Evolutionary conservation across 495 filamentous ascomycete genomes (phyloP).

Genomic region (Neurospora tetraspora): DNA sequence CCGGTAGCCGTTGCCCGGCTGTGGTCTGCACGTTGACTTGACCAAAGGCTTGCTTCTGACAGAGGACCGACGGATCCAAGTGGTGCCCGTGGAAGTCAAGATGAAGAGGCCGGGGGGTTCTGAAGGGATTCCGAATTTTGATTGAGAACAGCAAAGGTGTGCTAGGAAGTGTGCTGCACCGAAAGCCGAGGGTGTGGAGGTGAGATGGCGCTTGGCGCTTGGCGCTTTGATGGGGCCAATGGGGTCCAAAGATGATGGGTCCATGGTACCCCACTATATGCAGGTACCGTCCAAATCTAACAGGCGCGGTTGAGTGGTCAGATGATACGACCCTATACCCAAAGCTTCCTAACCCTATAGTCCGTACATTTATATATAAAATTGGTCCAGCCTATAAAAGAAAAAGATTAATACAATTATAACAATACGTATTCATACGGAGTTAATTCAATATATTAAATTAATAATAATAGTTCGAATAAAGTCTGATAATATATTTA

Average conservation of each 20-base stretch:
- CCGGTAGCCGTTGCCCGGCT: not conserved
- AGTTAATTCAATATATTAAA: no score
- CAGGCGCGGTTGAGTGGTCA: not conserved
- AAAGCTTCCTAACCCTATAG: no score
- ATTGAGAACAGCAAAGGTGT: not conserved
- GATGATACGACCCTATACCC: no score
- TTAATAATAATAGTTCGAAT: no score
- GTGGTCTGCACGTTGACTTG: not conserved
- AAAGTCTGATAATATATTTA: no score
- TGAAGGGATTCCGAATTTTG: not conserved
- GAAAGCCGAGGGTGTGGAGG: not conserved
- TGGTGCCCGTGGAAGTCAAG: not conserved
- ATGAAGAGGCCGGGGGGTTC: not conserved
- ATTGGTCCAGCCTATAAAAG: no score
- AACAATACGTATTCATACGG: no score
- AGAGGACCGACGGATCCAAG: not conserved
- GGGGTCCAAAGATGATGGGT: not conserved
- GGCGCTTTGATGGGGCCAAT: not conserved
- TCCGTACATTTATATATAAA: no score
- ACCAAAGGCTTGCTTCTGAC: not conserved
- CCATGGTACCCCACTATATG: constrained; percentile 2
- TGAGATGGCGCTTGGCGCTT: not conserved
- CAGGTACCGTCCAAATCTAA: constrained; percentile 8
- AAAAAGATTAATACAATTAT: no score
- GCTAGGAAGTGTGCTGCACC: not conserved